These are phyloP conservation scores for Pseudogymnoascus sp. DNA, from an alignment of 2,329 filamentous ascomycete species.

Conservation along the genomic window DNA sequence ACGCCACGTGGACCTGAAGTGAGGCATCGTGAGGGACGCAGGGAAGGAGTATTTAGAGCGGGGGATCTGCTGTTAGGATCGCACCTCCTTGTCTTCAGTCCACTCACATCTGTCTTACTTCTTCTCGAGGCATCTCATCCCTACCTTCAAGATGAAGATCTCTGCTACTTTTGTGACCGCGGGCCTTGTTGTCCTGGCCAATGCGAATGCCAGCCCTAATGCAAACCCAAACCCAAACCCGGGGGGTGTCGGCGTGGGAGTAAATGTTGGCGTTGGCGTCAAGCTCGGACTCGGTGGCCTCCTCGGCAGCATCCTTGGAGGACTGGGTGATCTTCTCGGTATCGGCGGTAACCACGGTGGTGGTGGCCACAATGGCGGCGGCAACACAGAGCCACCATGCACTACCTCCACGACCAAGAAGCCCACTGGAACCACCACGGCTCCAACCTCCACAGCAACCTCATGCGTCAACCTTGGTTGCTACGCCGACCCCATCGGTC, in stretches of 20 bases:
- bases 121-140: not conserved
- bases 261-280: not conserved
- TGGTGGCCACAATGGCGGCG: not conserved
- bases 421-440: not conserved
- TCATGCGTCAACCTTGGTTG: slow-evolving; percentile 9
- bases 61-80: slow-evolving; percentile 2
- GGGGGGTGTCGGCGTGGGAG: not conserved
- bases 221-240: not conserved
- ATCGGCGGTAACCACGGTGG: not conserved
- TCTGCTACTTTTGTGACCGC: not conserved
- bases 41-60: slow-evolving; percentile 1
- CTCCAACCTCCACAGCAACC: slow-evolving; percentile 25
- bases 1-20: not conserved
- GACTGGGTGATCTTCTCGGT: not conserved
- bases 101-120: not conserved
- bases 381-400: not conserved
- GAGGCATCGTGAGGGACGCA: not conserved
- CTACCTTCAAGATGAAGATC: slow-evolving; percentile 6
- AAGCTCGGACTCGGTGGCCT: not conserved
- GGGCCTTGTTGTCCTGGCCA: not conserved
- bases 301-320: not conserved
- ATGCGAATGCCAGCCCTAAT: not conserved
- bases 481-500: slow-evolving; percentile 19
- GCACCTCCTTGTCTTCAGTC: not conserved
- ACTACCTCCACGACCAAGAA: slow-evolving; percentile 1